Evolutionary conservation across 148 eudicot species (phyloP).

Genomic region (Euryodendron excelsum): DNA sequence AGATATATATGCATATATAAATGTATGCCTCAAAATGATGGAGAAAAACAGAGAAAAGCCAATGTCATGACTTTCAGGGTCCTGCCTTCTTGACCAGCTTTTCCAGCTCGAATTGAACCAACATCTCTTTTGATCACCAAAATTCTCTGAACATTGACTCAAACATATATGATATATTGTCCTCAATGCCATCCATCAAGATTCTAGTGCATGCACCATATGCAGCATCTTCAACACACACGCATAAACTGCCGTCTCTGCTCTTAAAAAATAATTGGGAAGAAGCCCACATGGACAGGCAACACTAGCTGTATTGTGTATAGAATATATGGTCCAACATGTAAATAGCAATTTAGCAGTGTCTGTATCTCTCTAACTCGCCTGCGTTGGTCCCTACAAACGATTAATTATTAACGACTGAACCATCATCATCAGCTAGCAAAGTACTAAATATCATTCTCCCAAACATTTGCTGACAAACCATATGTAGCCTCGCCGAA

Average conservation of each 20-base stretch:
- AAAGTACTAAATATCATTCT: not conserved
- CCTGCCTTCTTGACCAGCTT: conserved; percentile 3
- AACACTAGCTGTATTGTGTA: not conserved
- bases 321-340: not conserved
- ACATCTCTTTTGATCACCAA: not conserved
- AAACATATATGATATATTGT: not conserved
- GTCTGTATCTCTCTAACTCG: not conserved
- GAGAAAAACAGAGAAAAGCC: not conserved
- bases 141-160: not conserved
- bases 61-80: not conserved
- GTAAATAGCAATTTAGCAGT: not conserved
- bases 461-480: not conserved
- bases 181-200: not conserved
- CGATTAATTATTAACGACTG: too few relatives aligned
- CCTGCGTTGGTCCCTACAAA: too few relatives aligned
- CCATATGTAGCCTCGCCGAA: not conserved
- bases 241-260: not conserved
- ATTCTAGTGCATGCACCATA: not conserved
- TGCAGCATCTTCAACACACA: not conserved
- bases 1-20: too few relatives aligned
- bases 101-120: not conserved
- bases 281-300: not conserved
- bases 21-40: not conserved
- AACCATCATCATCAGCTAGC: too few relatives aligned
- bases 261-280: not conserved